Percentiles rank a stretch among this genome's conserved stretches.
These are phyloP conservation scores for Pichia rugopelliculosa DNA, from an alignment of 805 yeast species.

Conservation along the genomic window DNA sequence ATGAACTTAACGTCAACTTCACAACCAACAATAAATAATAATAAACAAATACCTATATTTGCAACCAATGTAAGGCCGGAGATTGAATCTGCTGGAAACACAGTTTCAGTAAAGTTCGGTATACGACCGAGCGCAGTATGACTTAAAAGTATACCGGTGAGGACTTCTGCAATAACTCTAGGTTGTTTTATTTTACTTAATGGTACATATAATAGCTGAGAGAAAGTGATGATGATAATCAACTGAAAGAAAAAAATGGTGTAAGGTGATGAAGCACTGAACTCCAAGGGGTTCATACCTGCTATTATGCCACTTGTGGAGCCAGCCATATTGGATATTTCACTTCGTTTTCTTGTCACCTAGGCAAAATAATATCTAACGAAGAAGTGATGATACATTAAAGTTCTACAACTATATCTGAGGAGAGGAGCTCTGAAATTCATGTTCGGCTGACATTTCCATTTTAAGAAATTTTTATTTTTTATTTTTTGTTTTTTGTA, in stretches of 20 bases:
- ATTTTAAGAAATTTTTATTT: no score
- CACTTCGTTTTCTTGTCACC: no score
- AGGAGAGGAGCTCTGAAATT: no score
- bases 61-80: constrained; percentile 63
- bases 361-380: no score
- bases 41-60: constrained; percentile 65
- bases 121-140: constrained; percentile 70
- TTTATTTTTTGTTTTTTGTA: no score
- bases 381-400: no score
- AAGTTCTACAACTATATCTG: no score
- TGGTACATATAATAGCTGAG: constrained; percentile 56
- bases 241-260: constrained; percentile 68
- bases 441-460: no score
- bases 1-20: constrained; percentile 70
- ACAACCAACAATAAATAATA: constrained; percentile 69
- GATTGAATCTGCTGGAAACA: constrained; percentile 58
- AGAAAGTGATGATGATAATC: constrained; percentile 48
- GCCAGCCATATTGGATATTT: constrained; percentile 2
- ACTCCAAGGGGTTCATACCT: constrained; percentile 63
- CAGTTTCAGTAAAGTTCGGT: constrained; percentile 55
- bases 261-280: constrained; percentile 50
- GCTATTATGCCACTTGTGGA: constrained; percentile 50
- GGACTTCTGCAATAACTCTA: constrained; percentile 73
- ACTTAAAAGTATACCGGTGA: constrained; percentile 68
- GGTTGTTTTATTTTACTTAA: constrained; percentile 63